Conservation (phyloP, 768 basidiomycete species). For the Boletus pseudo-olivaceus region DNA sequence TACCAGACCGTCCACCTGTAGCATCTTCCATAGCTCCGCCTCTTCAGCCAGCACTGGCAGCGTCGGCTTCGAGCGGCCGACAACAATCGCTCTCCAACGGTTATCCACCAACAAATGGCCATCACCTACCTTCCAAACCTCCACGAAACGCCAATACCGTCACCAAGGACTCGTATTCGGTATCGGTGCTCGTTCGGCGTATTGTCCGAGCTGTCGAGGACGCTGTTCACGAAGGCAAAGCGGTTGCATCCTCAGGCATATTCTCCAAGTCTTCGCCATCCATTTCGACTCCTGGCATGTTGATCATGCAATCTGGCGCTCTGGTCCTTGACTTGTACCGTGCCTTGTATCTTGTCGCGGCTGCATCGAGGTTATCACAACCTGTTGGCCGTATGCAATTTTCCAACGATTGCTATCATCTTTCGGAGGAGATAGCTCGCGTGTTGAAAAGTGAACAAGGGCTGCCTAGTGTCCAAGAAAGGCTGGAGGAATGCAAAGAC, state of each 20-base stretch:
- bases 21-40: constrained; percentile 22
- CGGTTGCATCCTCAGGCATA: constrained; percentile 55
- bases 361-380: constrained; percentile 43
- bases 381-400: constrained; percentile 65
- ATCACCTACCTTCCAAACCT: constrained; percentile 15
- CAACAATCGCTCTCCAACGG: constrained; percentile 37
- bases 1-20: constrained; percentile 29
- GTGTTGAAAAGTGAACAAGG: constrained; percentile 29
- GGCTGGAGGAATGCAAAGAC: constrained; percentile 48
- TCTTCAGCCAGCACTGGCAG: constrained; percentile 35
- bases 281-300: constrained; percentile 42
- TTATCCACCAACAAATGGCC: constrained; percentile 17
- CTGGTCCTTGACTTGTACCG: constrained; percentile 75
- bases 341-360: constrained; percentile 70
- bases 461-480: constrained; percentile 37
- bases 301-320: constrained; percentile 59
- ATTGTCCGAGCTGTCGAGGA: constrained; percentile 57
- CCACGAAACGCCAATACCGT: constrained; percentile 15
- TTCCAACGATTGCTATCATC: constrained; percentile 77
- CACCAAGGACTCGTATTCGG: constrained; percentile 51
- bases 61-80: constrained; percentile 53
- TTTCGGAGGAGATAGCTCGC: constrained; percentile 46
- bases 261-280: constrained; percentile 37
- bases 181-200: constrained; percentile 54
- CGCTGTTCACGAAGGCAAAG: constrained; percentile 62